A percentile compares a stretch with the other conserved stretches of the same genome.
phyloP scores from a whole-genome alignment of 2,329 filamentous ascomycete species.

The Colletotrichum chlorophyti region DNA sequence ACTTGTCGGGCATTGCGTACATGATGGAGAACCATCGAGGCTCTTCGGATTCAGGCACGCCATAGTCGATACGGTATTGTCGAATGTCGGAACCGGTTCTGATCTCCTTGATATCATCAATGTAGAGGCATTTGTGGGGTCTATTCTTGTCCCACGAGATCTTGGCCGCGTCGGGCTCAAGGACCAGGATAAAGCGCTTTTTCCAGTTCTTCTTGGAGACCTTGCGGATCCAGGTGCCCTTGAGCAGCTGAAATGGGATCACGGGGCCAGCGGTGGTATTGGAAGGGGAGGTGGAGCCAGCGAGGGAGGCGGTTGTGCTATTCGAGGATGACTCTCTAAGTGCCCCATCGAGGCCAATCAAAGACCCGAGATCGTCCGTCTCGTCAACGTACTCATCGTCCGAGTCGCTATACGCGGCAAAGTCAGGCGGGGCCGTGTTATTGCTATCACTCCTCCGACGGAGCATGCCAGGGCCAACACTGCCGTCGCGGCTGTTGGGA shows the following conservation, averaged over 20 bases:
- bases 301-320: slow-evolving; percentile 54
- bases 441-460: slow-evolving; percentile 90
- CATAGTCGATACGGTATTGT: slow-evolving; percentile 87
- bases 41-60: slow-evolving; percentile 71
- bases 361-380: slow-evolving; percentile 52
- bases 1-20: slow-evolving; percentile 79
- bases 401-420: slow-evolving; percentile 55
- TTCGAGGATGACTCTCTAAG: slow-evolving; percentile 55
- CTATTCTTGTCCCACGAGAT: slow-evolving; percentile 86
- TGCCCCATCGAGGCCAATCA: slow-evolving; percentile 48
- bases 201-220: slow-evolving; percentile 82
- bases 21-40: slow-evolving; percentile 88
- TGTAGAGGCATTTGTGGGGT: slow-evolving; percentile 84
- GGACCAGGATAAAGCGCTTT: slow-evolving; percentile 73
- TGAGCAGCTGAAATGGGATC: slow-evolving; percentile 77
- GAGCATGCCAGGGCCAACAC: slow-evolving; percentile 87
- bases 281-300: slow-evolving; percentile 44
- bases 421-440: slow-evolving; percentile 66
- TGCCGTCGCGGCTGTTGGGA: slow-evolving; percentile 81
- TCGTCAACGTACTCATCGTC: slow-evolving; percentile 65
- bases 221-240: slow-evolving; percentile 81
- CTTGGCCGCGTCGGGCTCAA: slow-evolving; percentile 84
- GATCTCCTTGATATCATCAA: slow-evolving; percentile 94
- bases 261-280: slow-evolving; percentile 69
- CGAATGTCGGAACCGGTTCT: slow-evolving; percentile 82